These are phyloP conservation scores for Botryotinia globosa DNA, from an alignment of 2,329 filamentous ascomycete genomes.

Conservation along the genomic window DNA sequence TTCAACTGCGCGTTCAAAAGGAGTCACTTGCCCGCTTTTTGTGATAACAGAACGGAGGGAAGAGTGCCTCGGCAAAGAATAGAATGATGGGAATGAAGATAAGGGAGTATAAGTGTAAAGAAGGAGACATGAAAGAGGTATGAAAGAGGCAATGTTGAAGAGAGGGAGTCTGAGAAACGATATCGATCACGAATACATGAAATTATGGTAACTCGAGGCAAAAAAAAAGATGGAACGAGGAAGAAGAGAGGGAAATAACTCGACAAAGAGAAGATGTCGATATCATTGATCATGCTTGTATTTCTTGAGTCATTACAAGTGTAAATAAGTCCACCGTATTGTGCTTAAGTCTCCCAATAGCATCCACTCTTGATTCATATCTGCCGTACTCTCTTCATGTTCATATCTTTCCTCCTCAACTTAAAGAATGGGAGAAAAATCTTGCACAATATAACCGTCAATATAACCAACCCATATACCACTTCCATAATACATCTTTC, in stretches of 20 bases:
- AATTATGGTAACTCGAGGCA: too few species aligned
- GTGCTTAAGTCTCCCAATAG: background rate
- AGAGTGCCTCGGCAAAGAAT: background rate
- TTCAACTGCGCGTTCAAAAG: too few species aligned
- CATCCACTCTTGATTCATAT: background rate
- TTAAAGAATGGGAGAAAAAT: background rate
- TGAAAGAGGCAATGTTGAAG: background rate
- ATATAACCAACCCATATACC: background rate
- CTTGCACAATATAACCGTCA: background rate
- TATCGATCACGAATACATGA: background rate
- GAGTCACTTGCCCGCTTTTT: background rate
- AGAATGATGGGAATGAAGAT: background rate
- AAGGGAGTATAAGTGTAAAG: background rate
- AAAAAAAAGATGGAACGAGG: background rate
- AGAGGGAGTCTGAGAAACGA: too few species aligned
- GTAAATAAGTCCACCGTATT: background rate
- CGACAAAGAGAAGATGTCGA: background rate
- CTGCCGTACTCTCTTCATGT: background rate
- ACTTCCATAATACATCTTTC: background rate
- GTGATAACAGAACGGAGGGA: background rate
- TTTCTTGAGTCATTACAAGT: background rate
- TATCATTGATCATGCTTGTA: background rate
- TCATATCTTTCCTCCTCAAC: background rate
- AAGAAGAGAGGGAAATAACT: accelerated
- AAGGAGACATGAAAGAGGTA: accelerated